Percentiles rank a stretch among this genome's conserved stretches.
Evolutionary conservation across 1,284 basidiomycete species (phyloP).

Genomic region (Mycosarcoma maydis): DNA sequence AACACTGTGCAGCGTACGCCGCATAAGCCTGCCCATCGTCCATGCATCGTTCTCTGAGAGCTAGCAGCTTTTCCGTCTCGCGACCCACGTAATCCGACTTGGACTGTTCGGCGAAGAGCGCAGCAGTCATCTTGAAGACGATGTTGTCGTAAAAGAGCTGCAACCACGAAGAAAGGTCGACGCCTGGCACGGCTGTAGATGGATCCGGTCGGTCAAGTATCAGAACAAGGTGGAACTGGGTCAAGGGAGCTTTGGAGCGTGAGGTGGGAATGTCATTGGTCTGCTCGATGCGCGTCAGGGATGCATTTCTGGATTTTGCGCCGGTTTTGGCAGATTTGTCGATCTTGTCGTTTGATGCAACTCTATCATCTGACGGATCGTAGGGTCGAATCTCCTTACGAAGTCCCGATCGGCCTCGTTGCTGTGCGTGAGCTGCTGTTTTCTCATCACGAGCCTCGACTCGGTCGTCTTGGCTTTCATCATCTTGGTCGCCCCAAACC

Average conservation of each 20-base stretch:
- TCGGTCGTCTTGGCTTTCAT: conserved; percentile 1
- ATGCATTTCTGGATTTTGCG: conserved; percentile 9
- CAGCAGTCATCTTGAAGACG: conserved; percentile 65
- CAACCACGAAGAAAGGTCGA: conserved; percentile 55
- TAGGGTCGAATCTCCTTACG: conserved; percentile 41
- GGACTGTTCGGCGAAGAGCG: conserved; percentile 61
- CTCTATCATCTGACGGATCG: conserved; percentile 13
- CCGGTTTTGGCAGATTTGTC: neutral
- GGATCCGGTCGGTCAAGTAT: conserved; percentile 63
- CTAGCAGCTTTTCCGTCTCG: conserved; percentile 51
- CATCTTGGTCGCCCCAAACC: conserved; percentile 20
- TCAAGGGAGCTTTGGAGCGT: conserved; percentile 25
- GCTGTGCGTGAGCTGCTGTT: conserved; percentile 4
- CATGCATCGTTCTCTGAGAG: conserved; percentile 55
- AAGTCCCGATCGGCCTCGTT: conserved; percentile 32
- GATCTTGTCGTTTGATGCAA: neutral
- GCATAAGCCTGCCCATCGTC: conserved; percentile 53
- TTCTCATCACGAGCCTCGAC: conserved; percentile 1
- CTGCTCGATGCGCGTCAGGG: conserved; percentile 10
- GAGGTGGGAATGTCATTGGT: conserved; percentile 7
- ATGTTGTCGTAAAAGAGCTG: conserved; percentile 64
- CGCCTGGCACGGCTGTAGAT: conserved; percentile 34
- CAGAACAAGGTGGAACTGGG: conserved; percentile 63
- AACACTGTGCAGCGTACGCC: conserved; percentile 42
- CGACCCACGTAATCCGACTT: conserved; percentile 49